Evolutionary conservation across 305 asterid genomes (phyloP).

Genomic region (Vinca major): DNA sequence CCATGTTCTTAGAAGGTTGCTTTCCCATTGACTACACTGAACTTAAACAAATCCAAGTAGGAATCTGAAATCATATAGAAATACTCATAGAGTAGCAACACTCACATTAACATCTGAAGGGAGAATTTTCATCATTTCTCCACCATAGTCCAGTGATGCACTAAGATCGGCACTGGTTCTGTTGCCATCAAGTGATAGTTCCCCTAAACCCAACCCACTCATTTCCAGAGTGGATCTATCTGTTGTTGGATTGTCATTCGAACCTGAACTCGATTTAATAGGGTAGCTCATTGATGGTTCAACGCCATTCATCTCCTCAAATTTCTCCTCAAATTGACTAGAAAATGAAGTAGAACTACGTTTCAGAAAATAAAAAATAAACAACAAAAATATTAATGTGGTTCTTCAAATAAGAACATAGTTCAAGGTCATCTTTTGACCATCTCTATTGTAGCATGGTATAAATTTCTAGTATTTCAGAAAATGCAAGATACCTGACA

Average conservation of each 20-base stretch:
- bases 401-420: not conserved
- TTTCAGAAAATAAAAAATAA: not conserved
- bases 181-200: slow-evolving; percentile 35
- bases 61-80: not conserved
- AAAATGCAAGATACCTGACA: slow-evolving; percentile 55
- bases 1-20: not conserved
- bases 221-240: slow-evolving; percentile 31
- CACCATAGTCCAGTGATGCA: slow-evolving; percentile 48
- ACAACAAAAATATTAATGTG: not conserved
- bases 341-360: slow-evolving; percentile 3
- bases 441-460: not conserved
- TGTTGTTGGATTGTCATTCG: slow-evolving; percentile 41
- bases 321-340: slow-evolving; percentile 86
- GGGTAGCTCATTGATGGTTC: slow-evolving; percentile 45
- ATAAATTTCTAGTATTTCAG: not conserved
- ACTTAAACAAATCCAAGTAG: not conserved
- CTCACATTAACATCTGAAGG: slow-evolving; percentile 75
- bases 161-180: slow-evolving; percentile 29
- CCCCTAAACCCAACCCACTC: slow-evolving; percentile 30
- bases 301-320: slow-evolving; percentile 66
- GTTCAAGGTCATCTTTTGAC: not conserved
- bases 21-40: not conserved
- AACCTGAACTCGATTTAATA: slow-evolving; percentile 54
- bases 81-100: slow-evolving; percentile 3
- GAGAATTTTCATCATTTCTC: slow-evolving; percentile 70